Conservation (phyloP, 805 yeast species). For the Nakazawaea ishiwadae region DNA sequence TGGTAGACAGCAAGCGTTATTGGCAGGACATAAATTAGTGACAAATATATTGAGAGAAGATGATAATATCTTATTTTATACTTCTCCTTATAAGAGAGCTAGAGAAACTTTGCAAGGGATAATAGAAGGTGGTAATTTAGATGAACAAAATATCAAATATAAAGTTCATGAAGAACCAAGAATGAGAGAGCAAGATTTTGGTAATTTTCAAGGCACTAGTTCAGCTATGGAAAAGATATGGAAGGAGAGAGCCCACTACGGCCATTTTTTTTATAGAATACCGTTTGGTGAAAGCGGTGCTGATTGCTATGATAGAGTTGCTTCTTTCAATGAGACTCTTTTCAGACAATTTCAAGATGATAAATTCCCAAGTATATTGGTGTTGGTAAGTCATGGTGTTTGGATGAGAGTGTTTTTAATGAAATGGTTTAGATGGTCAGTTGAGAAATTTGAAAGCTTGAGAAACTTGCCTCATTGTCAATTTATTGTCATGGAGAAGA, state of each 20-base stretch:
- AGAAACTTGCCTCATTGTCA: conserved; percentile 84
- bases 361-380: conserved; percentile 74
- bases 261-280: conserved; percentile 83
- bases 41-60: conserved; percentile 36
- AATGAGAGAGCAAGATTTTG: conserved; percentile 92
- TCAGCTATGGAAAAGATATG: conserved; percentile 78
- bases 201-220: conserved; percentile 78
- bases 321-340: conserved; percentile 84
- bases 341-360: conserved; percentile 72
- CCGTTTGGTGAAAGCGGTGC: conserved; percentile 97
- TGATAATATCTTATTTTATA: conserved; percentile 67
- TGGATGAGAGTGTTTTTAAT: conserved; percentile 90
- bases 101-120: conserved; percentile 78
- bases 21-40: conserved; percentile 51
- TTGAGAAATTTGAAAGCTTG: conserved; percentile 80
- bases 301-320: conserved; percentile 87
- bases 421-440: conserved; percentile 94
- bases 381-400: conserved; percentile 88
- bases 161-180: conserved; percentile 81
- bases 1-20: conserved; percentile 62
- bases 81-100: conserved; percentile 84
- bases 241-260: conserved; percentile 83
- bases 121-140: conserved; percentile 40
- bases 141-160: conserved; percentile 37
- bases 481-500: conserved; percentile 71